Evolutionary conservation across 2,329 filamentous ascomycete genomes (phyloP).

Genomic region (Ceratocystis eucalypticola): DNA sequence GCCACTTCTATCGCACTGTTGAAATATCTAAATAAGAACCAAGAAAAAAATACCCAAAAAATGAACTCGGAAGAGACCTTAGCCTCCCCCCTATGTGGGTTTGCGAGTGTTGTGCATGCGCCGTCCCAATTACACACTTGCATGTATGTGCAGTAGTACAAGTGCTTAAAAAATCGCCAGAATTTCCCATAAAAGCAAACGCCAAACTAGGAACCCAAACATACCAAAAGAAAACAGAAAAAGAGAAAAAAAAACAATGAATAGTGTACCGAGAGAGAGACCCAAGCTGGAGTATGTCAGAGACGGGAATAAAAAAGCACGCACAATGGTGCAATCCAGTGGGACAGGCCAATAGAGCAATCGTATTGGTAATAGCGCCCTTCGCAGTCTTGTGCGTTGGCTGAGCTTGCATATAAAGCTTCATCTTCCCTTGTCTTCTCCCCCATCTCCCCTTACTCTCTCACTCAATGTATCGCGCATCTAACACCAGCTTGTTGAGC

Average conservation of each 20-base stretch:
- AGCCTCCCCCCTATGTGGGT: no score
- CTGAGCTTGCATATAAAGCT: neutral
- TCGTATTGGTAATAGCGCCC: neutral
- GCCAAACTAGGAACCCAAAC: constrained; percentile 1
- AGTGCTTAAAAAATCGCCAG: neutral
- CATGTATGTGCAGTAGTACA: neutral
- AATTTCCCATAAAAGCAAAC: neutral
- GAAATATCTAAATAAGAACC: constrained; percentile 1
- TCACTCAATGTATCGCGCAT: constrained; percentile 39
- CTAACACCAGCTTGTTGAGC: constrained; percentile 39
- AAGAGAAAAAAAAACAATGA: no score
- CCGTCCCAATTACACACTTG: constrained; percentile 2
- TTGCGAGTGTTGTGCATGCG: neutral
- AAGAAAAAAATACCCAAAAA: no score
- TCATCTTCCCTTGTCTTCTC: neutral
- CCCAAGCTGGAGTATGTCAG: no score
- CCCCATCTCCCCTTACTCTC: neutral
- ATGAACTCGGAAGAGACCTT: no score
- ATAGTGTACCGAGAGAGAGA: no score
- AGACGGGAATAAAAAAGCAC: no score
- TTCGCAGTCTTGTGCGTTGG: neutral
- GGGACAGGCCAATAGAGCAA: no score
- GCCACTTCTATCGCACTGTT: neutral
- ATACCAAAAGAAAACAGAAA: neutral
- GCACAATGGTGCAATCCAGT: no score